These are phyloP conservation scores for Aspergillus pseudoviridinutans DNA, from an alignment of 2,329 filamentous ascomycete genomes.

Conservation along the genomic window DNA sequence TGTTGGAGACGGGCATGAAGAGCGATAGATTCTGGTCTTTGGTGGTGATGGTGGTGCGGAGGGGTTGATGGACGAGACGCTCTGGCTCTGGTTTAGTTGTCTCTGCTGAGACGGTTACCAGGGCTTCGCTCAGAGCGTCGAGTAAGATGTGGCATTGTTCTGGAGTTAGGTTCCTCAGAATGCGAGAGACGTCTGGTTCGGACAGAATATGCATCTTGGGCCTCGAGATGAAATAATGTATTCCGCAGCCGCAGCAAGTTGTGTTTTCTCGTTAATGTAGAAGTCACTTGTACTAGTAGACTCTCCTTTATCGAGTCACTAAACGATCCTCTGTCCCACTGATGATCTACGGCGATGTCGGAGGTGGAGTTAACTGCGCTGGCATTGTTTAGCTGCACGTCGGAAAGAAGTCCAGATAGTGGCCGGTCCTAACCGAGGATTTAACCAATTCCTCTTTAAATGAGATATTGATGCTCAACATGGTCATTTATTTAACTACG, in stretches of 20 bases:
- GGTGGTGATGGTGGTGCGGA: constrained; percentile 40
- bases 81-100: constrained; percentile 20
- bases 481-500: no score
- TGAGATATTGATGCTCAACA: no score
- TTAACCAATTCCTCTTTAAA: neutral
- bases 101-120: constrained; percentile 31
- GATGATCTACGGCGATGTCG: constrained; percentile 4
- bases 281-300: neutral
- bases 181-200: constrained; percentile 29
- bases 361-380: neutral
- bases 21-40: constrained; percentile 53
- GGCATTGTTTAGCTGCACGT: neutral
- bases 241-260: neutral
- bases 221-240: neutral
- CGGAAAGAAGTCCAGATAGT: neutral
- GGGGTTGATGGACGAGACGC: constrained; percentile 40
- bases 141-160: constrained; percentile 35
- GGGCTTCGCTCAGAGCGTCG: constrained; percentile 29
- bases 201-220: constrained; percentile 32
- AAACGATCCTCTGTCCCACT: neutral
- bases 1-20: constrained; percentile 70
- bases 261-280: neutral
- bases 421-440: neutral
- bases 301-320: neutral
- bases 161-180: constrained; percentile 30